Conservation (phyloP, 2,329 filamentous ascomycete genomes). For the Aureobasidium melanogenum region DNA sequence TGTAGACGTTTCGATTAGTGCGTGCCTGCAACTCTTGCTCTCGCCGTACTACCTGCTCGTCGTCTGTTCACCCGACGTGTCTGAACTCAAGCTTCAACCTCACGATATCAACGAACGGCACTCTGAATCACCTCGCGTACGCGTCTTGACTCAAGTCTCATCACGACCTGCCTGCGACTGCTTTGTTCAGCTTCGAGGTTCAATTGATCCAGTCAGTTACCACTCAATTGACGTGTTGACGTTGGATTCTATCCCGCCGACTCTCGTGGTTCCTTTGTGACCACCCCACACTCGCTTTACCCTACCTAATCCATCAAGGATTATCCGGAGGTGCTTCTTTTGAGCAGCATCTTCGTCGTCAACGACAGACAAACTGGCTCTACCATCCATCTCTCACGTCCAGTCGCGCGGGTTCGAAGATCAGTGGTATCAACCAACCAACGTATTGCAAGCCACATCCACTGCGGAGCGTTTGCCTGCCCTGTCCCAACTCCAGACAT, state of each 20-base stretch:
- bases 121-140: conserved; percentile 7
- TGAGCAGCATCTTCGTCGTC: conserved; percentile 12
- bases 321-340: conserved; percentile 13
- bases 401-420: conserved; percentile 70
- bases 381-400: conserved; percentile 76
- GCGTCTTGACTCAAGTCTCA: background rate
- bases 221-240: conserved; percentile 9
- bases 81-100: background rate
- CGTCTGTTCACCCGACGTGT: conserved; percentile 4
- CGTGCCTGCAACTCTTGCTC: background rate
- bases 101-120: conserved; percentile 9
- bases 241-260: background rate
- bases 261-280: conserved; percentile 6
- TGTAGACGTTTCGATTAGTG: conserved; percentile 10
- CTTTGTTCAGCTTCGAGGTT: conserved; percentile 6
- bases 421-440: conserved; percentile 45
- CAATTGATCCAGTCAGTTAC: background rate
- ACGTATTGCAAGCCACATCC: conserved; percentile 43
- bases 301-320: background rate
- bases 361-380: conserved; percentile 78
- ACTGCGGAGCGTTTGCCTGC: conserved; percentile 65
- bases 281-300: conserved; percentile 11
- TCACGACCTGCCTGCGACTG: conserved; percentile 7
- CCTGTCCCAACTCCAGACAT: conserved; percentile 58
- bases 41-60: conserved; percentile 9